These are phyloP conservation scores for Brachypodium distachyon DNA, from an alignment of 202 grass and related monocot species.

Conservation along the genomic window DNA sequence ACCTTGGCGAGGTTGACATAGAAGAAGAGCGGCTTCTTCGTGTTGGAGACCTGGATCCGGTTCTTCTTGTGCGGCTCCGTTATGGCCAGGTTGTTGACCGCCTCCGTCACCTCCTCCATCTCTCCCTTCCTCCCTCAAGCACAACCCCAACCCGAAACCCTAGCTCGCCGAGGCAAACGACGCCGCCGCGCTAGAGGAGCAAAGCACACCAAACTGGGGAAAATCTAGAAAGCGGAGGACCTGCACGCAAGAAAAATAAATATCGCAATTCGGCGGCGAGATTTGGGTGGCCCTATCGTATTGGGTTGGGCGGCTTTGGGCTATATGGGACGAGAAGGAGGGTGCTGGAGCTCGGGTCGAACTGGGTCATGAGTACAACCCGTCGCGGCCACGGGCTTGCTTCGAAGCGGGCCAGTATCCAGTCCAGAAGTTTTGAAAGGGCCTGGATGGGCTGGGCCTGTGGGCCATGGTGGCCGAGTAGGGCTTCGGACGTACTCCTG, in stretches of 20 bases:
- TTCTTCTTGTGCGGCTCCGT: conserved; percentile 75
- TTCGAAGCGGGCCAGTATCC: no score
- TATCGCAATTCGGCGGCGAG: background rate
- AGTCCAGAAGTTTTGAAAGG: no score
- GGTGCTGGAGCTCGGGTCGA: background rate
- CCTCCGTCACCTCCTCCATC: conserved; percentile 82
- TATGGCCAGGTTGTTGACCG: conserved; percentile 51
- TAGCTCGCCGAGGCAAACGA: background rate
- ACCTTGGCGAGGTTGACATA: conserved; percentile 86
- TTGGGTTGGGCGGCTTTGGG: background rate
- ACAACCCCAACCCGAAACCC: background rate
- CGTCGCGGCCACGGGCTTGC: no score
- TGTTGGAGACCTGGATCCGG: conserved; percentile 79
- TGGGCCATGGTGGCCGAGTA: no score
- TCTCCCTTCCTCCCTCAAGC: background rate
- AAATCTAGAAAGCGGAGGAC: background rate
- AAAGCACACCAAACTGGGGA: background rate
- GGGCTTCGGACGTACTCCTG: no score
- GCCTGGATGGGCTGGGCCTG: no score
- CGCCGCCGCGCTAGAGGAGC: background rate
- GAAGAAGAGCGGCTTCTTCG: conserved; percentile 80
- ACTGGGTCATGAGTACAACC: background rate
- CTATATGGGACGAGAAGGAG: conserved; percentile 15
- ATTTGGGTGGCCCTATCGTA: conserved; percentile 1
- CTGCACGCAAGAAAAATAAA: background rate